phyloP scores from a whole-genome alignment of 2,329 filamentous ascomycete genomes.

The Paecilomyces variotii region DNA sequence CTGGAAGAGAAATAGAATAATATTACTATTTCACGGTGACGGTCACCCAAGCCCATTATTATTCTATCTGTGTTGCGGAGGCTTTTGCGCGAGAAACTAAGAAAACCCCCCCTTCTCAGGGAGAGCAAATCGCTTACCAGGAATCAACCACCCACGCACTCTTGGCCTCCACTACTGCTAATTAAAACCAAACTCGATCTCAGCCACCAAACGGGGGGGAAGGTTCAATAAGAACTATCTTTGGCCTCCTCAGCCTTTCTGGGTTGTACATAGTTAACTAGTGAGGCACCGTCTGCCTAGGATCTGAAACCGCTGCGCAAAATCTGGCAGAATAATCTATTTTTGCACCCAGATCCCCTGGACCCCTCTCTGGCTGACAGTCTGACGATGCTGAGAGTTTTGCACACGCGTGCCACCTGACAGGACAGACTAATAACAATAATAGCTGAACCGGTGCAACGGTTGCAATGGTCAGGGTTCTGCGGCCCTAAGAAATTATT shows the following conservation, averaged over 20 bases:
- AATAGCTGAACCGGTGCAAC: background rate
- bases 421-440: background rate
- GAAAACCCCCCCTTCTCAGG: background rate
- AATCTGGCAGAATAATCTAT: background rate
- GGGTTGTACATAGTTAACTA: background rate
- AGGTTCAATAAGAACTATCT: background rate
- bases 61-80: background rate
- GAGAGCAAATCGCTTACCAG: background rate
- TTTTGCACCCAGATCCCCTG: background rate
- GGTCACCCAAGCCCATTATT: no score
- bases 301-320: background rate
- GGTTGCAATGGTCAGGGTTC: background rate
- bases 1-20: background rate
- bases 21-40: background rate
- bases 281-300: background rate
- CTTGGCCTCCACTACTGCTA: background rate
- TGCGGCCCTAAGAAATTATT: background rate
- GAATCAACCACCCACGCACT: background rate
- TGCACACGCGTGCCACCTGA: background rate
- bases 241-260: background rate
- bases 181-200: background rate
- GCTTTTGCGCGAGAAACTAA: background rate
- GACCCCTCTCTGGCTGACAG: background rate
- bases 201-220: background rate
- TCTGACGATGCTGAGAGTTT: background rate